Evolutionary conservation across 164 flowering plant genomes (phyloP).

Genomic region (Chloranthus sessilifolius): DNA sequence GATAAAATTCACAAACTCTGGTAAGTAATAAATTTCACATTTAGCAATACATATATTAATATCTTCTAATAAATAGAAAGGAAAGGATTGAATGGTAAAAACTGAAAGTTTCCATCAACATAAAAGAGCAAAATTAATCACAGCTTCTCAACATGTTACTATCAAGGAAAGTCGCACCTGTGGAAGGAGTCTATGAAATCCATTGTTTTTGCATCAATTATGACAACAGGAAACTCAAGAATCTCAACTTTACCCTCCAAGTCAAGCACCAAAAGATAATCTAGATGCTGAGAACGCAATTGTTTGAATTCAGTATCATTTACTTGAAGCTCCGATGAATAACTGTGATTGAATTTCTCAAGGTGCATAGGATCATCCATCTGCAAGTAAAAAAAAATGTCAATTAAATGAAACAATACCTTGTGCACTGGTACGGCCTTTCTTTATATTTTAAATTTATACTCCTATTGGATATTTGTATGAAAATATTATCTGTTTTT

Average conservation of each 20-base stretch:
- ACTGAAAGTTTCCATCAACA: too few species aligned
- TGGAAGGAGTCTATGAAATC: conserved; percentile 72
- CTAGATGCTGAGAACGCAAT: conserved; percentile 41
- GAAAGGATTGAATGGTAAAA: too few species aligned
- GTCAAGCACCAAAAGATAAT: conserved; percentile 86
- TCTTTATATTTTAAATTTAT: background rate
- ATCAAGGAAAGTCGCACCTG: conserved; percentile 44
- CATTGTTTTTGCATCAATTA: conserved; percentile 70
- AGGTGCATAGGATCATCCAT: conserved; percentile 71
- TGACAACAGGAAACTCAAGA: conserved; percentile 86
- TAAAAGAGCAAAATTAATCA: too few species aligned
- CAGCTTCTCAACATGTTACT: background rate
- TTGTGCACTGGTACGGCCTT: background rate
- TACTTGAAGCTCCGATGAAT: conserved; percentile 42
- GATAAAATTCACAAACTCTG: too few species aligned
- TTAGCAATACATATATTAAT: too few species aligned
- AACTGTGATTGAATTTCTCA: conserved; percentile 68
- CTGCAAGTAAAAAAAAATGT: conserved; percentile 25
- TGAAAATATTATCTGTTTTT: too few species aligned
- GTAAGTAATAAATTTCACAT: too few species aligned
- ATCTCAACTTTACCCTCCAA: conserved; percentile 98
- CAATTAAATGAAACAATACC: background rate
- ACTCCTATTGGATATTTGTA: too few species aligned
- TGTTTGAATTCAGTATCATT: conserved; percentile 20
- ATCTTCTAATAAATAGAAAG: too few species aligned